Evolutionary conservation across 2,329 filamentous ascomycete genomes (phyloP).

Genomic region (Monilinia aucupariae): DNA sequence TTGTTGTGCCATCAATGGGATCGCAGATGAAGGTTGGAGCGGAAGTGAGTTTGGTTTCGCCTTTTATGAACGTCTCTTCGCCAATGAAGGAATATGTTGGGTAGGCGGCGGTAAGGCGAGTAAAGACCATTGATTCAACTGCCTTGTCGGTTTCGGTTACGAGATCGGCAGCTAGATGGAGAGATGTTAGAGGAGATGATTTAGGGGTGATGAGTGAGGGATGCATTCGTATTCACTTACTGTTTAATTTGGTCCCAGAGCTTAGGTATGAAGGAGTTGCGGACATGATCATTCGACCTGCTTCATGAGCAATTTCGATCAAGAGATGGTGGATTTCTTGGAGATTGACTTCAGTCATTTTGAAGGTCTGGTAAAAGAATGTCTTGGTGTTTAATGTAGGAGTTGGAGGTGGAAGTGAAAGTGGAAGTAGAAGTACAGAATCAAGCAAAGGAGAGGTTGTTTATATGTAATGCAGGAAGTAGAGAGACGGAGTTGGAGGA

Average conservation of each 20-base stretch:
- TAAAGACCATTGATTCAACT: constrained; percentile 57
- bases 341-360: constrained; percentile 53
- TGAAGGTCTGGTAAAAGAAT: not conserved
- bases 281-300: constrained; percentile 58
- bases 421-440: not conserved
- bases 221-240: constrained; percentile 32
- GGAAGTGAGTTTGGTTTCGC: constrained; percentile 53
- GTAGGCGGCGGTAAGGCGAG: constrained; percentile 47
- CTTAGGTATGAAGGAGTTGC: constrained; percentile 55
- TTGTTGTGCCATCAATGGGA: constrained; percentile 77
- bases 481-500: not conserved
- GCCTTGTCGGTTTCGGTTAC: constrained; percentile 64
- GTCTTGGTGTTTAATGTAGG: not conserved
- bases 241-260: constrained; percentile 60
- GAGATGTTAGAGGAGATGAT: constrained; percentile 8
- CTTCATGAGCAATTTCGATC: constrained; percentile 54
- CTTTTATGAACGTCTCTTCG: constrained; percentile 70
- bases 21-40: constrained; percentile 75
- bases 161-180: constrained; percentile 55
- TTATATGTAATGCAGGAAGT: not conserved
- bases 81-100: constrained; percentile 61
- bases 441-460: not conserved
- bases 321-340: constrained; percentile 58
- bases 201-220: constrained; percentile 1
- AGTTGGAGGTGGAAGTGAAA: not conserved